These are phyloP conservation scores for Aspergillus kassunensis DNA, from an alignment of 495 filamentous ascomycete species.

Conservation along the genomic window DNA sequence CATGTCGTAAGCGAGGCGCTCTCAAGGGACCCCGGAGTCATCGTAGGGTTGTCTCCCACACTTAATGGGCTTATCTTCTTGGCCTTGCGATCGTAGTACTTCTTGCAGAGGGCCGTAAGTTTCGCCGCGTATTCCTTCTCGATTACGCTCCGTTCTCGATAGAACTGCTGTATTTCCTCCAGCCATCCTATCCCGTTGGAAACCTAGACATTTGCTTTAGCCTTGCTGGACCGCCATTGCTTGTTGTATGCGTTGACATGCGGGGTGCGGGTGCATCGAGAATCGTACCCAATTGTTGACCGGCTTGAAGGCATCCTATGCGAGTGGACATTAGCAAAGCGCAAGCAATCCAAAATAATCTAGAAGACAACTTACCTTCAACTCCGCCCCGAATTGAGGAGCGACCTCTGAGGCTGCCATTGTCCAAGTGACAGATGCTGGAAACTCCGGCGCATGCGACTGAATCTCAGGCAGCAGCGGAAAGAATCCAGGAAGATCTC, in stretches of 20 bases:
- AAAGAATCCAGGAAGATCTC: neutral
- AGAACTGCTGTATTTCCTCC: slow-evolving; percentile 95
- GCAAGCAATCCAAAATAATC: too few species aligned
- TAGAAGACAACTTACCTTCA: slow-evolving; percentile 61
- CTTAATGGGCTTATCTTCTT: slow-evolving; percentile 85
- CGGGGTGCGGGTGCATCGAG: slow-evolving; percentile 8
- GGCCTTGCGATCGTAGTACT: slow-evolving; percentile 93
- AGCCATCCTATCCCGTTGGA: slow-evolving; percentile 86
- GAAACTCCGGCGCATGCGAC: slow-evolving; percentile 16
- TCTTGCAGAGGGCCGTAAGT: slow-evolving; percentile 81
- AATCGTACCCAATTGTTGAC: slow-evolving; percentile 79
- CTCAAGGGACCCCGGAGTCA: slow-evolving; percentile 94
- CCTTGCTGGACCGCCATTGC: too few species aligned
- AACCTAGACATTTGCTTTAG: slow-evolving; percentile 48
- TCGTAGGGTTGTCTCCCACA: slow-evolving; percentile 86
- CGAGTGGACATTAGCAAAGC: neutral
- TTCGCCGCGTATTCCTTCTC: slow-evolving; percentile 95
- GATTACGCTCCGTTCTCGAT: slow-evolving; percentile 86
- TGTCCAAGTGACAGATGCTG: slow-evolving; percentile 16
- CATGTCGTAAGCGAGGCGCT: slow-evolving; percentile 95
- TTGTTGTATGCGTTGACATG: slow-evolving; percentile 18
- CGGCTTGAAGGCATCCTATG: slow-evolving; percentile 88
- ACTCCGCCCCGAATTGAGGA: slow-evolving; percentile 81
- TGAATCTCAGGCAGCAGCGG: neutral
- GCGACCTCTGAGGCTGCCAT: slow-evolving; percentile 74